A percentile compares a stretch with the other conserved stretches of the same genome.
Evolutionary conservation across 257 asterid genomes (phyloP).

Genomic region (Solanum rostratum): DNA sequence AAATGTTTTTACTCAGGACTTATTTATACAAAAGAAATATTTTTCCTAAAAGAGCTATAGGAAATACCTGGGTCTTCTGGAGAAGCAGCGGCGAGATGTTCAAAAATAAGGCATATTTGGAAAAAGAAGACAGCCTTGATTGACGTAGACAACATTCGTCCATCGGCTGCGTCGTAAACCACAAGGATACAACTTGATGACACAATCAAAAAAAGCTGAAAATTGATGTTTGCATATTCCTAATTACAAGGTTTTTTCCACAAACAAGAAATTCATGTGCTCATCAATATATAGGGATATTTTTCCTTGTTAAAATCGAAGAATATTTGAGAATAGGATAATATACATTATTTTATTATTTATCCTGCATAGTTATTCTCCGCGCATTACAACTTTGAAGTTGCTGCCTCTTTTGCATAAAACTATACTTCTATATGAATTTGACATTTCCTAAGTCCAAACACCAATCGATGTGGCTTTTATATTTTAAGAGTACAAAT

Average conservation of each 20-base stretch:
- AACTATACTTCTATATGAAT: not conserved
- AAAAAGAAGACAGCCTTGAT: not conserved
- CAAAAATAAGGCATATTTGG: not conserved
- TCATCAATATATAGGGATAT: not conserved
- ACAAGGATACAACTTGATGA: no score
- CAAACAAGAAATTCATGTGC: not conserved
- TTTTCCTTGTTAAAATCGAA: constrained; percentile 18
- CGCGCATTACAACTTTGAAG: constrained; percentile 6
- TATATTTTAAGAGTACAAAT: not conserved
- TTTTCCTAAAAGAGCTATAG: no score
- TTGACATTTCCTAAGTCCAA: not conserved
- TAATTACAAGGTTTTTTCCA: not conserved
- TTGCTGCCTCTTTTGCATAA: constrained; percentile 3
- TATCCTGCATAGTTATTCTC: constrained; percentile 21
- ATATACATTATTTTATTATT: constrained; percentile 12
- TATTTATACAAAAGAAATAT: no score
- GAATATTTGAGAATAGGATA: constrained; percentile 10
- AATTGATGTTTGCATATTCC: not conserved
- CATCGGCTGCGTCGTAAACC: not conserved
- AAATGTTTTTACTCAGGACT: no score
- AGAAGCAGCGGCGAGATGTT: constrained; percentile 6
- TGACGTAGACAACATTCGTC: not conserved
- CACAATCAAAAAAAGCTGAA: not conserved
- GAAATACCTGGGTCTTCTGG: constrained; percentile 32
- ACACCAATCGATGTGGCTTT: not conserved